phyloP scores from a whole-genome alignment of 495 filamentous ascomycete genomes.

The Parachaetomium inaequale region DNA sequence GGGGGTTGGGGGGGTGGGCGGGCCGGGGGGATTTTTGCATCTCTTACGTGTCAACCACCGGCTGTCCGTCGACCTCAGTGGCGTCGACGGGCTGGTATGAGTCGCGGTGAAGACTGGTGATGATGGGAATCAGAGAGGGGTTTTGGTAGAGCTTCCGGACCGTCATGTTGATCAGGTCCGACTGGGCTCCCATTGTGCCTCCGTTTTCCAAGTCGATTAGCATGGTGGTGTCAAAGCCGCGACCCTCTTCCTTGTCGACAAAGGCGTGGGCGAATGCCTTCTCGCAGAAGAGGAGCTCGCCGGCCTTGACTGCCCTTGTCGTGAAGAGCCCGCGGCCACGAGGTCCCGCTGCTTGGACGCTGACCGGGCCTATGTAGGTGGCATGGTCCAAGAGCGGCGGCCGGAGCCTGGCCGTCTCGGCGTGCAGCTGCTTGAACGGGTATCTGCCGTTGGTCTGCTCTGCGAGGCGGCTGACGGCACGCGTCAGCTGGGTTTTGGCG shows the following conservation, averaged over 20 bases:
- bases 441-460: conserved; percentile 42
- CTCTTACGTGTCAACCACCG: conserved; percentile 47
- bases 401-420: conserved; percentile 31
- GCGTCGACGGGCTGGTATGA: conserved; percentile 27
- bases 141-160: conserved; percentile 48
- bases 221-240: conserved; percentile 20
- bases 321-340: conserved; percentile 5
- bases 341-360: conserved; percentile 27
- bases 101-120: conserved; percentile 46
- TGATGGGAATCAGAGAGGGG: conserved; percentile 32
- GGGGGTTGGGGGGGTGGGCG: not conserved
- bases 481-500: conserved; percentile 29
- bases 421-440: conserved; percentile 42
- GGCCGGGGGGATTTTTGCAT: too few species aligned
- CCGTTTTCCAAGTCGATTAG: conserved; percentile 37
- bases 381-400: conserved; percentile 45
- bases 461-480: conserved; percentile 28
- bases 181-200: conserved; percentile 32
- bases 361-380: conserved; percentile 37
- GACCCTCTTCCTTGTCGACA: conserved; percentile 1
- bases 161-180: conserved; percentile 38
- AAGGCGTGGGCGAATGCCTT: conserved; percentile 50
- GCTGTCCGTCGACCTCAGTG: conserved; percentile 38
- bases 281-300: conserved; percentile 54
- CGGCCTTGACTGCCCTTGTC: conserved; percentile 45